Evolutionary conservation across 495 filamentous ascomycete genomes (phyloP).

Genomic region (Trichoderma gamsii): DNA sequence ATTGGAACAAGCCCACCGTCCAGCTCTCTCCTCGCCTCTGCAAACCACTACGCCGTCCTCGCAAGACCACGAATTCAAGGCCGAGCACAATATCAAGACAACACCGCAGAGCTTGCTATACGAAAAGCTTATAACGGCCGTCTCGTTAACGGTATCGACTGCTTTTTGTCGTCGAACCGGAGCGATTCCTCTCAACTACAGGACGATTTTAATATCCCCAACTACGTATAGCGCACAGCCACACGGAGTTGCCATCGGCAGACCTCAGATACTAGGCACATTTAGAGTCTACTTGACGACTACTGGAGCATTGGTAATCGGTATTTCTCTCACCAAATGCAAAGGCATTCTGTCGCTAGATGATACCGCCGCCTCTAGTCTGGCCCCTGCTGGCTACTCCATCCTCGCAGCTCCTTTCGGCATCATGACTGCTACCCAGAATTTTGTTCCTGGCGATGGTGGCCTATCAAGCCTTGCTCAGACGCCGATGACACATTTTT

Average conservation of each 20-base stretch:
- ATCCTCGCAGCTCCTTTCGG: conserved; percentile 41
- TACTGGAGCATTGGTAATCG: conserved; percentile 41
- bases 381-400: conserved; percentile 31
- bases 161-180: conserved; percentile 35
- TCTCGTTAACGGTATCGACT: conserved; percentile 38
- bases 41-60: neutral
- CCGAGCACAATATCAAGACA: conserved; percentile 28
- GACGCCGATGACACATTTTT: conserved; percentile 43
- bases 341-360: conserved; percentile 36
- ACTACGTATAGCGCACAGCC: conserved; percentile 22
- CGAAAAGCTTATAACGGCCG: conserved; percentile 41
- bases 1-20: conserved; percentile 34
- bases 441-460: conserved; percentile 10
- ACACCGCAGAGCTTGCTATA: conserved; percentile 32
- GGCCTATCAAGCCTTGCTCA: conserved; percentile 28
- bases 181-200: conserved; percentile 39
- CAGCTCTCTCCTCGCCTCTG: conserved; percentile 18
- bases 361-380: conserved; percentile 28
- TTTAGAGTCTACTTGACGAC: conserved; percentile 45
- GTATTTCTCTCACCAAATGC: conserved; percentile 34
- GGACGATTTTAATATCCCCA: conserved; percentile 34
- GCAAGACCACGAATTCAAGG: conserved; percentile 16
- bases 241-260: conserved; percentile 20
- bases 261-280: conserved; percentile 35
- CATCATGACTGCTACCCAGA: conserved; percentile 11